Evolutionary conservation across 768 basidiomycete species (phyloP).

Genomic region (Crassisporium funariophilum): DNA sequence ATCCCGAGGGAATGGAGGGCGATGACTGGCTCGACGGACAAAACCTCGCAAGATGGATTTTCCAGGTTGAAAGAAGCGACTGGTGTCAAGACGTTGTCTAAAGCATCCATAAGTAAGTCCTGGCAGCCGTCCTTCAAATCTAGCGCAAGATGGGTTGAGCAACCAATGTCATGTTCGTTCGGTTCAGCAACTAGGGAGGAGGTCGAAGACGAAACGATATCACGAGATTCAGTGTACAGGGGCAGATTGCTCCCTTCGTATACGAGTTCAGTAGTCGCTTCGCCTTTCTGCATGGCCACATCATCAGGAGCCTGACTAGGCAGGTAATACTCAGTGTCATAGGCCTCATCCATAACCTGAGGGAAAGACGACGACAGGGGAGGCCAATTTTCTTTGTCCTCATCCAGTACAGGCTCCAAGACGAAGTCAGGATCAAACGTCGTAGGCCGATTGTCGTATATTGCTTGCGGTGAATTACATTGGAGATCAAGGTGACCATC

Average conservation of each 20-base stretch:
- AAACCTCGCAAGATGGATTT: neutral
- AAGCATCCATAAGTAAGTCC: neutral
- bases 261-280: neutral
- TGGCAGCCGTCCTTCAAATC: neutral
- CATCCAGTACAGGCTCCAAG: neutral
- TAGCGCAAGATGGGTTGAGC: neutral
- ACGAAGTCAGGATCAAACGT: neutral
- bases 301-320: neutral
- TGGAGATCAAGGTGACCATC: neutral
- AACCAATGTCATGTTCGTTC: neutral
- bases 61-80: neutral
- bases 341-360: neutral
- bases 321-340: neutral
- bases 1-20: conserved; percentile 35
- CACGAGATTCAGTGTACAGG: too few relatives aligned
- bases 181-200: neutral
- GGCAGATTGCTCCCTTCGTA: conserved; percentile 11
- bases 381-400: conserved; percentile 23
- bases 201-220: conserved; percentile 11
- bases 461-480: neutral
- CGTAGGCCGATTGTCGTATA: neutral
- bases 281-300: neutral
- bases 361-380: conserved; percentile 14
- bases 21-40: conserved; percentile 19
- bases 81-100: neutral